phyloP scores from a whole-genome alignment of 257 asterid species.

The Solanum chilense region DNA sequence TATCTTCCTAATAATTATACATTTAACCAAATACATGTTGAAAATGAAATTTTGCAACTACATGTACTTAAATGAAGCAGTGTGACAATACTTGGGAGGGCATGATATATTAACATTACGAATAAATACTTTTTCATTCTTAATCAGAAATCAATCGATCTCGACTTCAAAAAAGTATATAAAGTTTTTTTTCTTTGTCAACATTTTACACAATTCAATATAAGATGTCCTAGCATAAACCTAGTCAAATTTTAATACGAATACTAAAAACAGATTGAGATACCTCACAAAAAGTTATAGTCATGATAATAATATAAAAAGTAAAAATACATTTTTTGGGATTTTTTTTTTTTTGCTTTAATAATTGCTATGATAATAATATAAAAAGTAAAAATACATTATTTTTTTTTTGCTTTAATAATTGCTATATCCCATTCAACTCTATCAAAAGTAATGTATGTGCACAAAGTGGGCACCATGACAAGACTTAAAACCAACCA shows the following conservation, averaged over 20 bases:
- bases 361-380: neutral
- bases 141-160: neutral
- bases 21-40: neutral
- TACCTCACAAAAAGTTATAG: neutral
- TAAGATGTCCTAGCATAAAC: neutral
- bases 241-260: neutral
- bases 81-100: neutral
- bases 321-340: neutral
- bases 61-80: neutral
- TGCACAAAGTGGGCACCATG: neutral
- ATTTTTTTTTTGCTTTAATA: neutral
- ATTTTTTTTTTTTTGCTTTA: neutral
- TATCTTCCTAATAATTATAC: neutral
- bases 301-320: too few species aligned
- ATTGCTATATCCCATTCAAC: neutral
- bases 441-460: neutral
- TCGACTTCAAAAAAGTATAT: neutral
- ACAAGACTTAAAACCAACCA: neutral
- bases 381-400: neutral
- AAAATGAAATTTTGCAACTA: neutral
- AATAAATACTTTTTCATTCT: neutral
- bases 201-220: rapidly evolving
- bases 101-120: neutral
- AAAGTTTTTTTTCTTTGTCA: neutral
- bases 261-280: neutral